Base-by-base conservation (phyloP, 1,139 yeast species). In the Suzukiozyma palmioleophila region DNA sequence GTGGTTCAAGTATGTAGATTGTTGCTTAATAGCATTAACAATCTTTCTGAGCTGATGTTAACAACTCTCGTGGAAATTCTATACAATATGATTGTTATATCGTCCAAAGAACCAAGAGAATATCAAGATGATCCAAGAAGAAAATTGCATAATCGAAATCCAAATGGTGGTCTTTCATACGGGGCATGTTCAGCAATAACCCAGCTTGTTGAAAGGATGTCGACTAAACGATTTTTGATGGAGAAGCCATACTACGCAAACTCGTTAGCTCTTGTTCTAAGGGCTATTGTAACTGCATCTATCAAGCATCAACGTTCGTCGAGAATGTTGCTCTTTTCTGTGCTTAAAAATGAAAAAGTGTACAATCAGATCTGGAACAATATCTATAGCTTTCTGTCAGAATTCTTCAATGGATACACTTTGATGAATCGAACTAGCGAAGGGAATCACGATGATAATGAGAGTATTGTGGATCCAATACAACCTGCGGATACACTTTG, bases 71-170 rank as follows among this genome's bases (percentile, higher is more conserved):
- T 75, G 34, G 85, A 82, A 51, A 64, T 75, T 31, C 52, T 83
- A 6, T 81, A 81, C 56, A 84, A 84, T 50, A 52, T 81, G 38
- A 60, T 83, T 10, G 77, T 84, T 0, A 60, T 76, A 13, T 49
- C 61, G 5, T 31, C 49, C 3, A 32, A 45, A 5, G 44, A 43
- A 8, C 49, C 46, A 8, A 31, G 44, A 36, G 35, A 48, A 39
- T 55, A 51, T 33, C 43, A 60, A 24, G 51, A 56, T 38, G 64
- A 61, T 35, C 48, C 57, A 26, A 21, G 52, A 47, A 53, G 57
- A 52, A 59, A 62, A 47, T 47, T 64, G 45, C 50, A 53, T 25
- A 66, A 68, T 44, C 34, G 49, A 8, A 68, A 68, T 26, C 62
- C 66, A 1, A 52, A 56, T 5, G 73, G 76, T 2, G 81, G 81